These are phyloP conservation scores for Aspergillus sp. DNA, from an alignment of 2,329 filamentous ascomycete genomes.

Conservation along the genomic window DNA sequence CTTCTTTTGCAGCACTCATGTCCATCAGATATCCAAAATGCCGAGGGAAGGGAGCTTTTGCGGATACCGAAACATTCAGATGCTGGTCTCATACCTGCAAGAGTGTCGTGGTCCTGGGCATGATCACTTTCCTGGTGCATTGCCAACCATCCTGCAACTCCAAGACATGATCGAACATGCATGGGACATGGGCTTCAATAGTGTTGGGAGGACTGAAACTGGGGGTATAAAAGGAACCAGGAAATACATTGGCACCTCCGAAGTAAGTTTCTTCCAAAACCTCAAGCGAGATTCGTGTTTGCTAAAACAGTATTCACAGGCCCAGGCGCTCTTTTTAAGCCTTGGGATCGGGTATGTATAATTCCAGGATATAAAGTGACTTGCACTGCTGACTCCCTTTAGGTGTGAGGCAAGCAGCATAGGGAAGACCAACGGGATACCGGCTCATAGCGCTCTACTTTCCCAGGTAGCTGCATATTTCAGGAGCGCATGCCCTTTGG, in stretches of 20 bases:
- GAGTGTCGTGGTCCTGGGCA: conserved; percentile 61
- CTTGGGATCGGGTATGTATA: conserved; percentile 66
- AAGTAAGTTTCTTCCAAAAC: conserved; percentile 57
- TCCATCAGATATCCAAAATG: conserved; percentile 81
- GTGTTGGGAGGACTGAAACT: conserved; percentile 75
- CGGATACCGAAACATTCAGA: conserved; percentile 94
- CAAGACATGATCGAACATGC: conserved; percentile 86
- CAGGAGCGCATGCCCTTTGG: conserved; percentile 53
- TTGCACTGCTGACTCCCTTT: conserved; percentile 18
- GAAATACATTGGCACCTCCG: conserved; percentile 93
- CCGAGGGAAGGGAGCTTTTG: conserved; percentile 88
- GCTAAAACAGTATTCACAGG: conserved; percentile 55
- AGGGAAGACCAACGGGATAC: conserved; percentile 50
- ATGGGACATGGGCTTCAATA: conserved; percentile 85
- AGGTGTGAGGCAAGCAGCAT: conserved; percentile 67
- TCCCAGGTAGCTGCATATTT: conserved; percentile 79
- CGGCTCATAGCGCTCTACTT: conserved; percentile 60
- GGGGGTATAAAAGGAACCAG: conserved; percentile 85
- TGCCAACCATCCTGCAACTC: conserved; percentile 79
- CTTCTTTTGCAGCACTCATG: conserved; percentile 77
- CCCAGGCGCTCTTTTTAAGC: conserved; percentile 75
- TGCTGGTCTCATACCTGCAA: conserved; percentile 80
- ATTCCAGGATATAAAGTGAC: neutral
- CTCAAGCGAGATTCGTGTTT: neutral
- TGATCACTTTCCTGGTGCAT: conserved; percentile 61